Evolutionary conservation across 805 yeast genomes (phyloP).

Genomic region (Blastobotrys chiropterorum): DNA sequence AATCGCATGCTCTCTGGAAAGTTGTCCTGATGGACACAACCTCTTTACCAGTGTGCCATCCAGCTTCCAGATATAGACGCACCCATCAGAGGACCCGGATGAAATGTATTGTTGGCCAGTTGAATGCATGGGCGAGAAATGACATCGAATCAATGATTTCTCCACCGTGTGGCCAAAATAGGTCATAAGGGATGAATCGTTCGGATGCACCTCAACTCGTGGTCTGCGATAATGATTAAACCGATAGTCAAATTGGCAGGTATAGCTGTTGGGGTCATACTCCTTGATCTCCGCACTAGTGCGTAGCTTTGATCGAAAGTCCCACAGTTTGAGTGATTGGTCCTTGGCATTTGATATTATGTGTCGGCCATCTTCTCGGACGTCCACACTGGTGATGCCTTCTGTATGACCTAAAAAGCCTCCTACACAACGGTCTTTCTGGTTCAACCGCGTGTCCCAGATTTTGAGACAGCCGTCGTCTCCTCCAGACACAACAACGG

Average conservation of each 20-base stretch:
- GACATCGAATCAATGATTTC: slow-evolving; percentile 26
- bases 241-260: slow-evolving; percentile 23
- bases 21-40: not conserved
- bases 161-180: slow-evolving; percentile 26
- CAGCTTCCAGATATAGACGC: slow-evolving; percentile 25
- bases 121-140: slow-evolving; percentile 24
- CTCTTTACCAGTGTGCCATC: slow-evolving; percentile 23
- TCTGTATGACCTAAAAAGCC: slow-evolving; percentile 28
- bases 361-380: slow-evolving; percentile 23
- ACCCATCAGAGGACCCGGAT: slow-evolving; percentile 28
- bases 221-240: slow-evolving; percentile 19
- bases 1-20: not conserved
- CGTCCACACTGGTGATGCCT: slow-evolving; percentile 27
- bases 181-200: slow-evolving; percentile 26
- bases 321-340: slow-evolving; percentile 30
- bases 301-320: slow-evolving; percentile 18
- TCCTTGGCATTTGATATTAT: slow-evolving; percentile 28
- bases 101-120: slow-evolving; percentile 27
- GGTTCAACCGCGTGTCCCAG: slow-evolving; percentile 37
- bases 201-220: slow-evolving; percentile 20
- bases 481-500: slow-evolving; percentile 38
- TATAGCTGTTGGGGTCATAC: slow-evolving; percentile 6
- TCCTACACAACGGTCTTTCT: slow-evolving; percentile 19
- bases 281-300: slow-evolving; percentile 3
- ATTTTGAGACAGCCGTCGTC: slow-evolving; percentile 46